Conservation (phyloP, 768 basidiomycete genomes). For the Pholiota conissans region DNA sequence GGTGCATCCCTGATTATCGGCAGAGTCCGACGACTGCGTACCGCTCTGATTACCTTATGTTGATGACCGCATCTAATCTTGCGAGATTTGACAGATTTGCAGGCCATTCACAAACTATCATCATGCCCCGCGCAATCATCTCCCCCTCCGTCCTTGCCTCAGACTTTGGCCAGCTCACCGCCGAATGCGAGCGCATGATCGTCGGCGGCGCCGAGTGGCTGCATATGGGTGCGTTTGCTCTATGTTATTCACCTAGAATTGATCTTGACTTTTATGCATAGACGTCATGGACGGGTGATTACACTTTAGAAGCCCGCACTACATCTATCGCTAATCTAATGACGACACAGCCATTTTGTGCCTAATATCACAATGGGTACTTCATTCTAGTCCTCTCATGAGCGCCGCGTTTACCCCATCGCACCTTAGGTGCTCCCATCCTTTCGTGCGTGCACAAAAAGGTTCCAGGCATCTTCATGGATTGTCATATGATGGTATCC, state of each 20-base stretch:
- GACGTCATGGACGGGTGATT: constrained; percentile 97
- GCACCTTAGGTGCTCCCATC: constrained; percentile 74
- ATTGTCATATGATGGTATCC: constrained; percentile 99
- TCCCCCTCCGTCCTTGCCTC: constrained; percentile 96
- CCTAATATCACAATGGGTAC: constrained; percentile 97
- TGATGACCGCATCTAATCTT: background rate
- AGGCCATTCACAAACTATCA: constrained; percentile 5
- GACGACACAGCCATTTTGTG: constrained; percentile 80
- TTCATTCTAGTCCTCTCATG: constrained; percentile 20
- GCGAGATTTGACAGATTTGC: background rate
- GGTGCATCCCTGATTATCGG: background rate
- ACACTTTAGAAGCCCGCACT: constrained; percentile 12
- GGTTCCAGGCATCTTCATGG: constrained; percentile 97
- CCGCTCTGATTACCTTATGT: background rate
- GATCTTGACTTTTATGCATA: constrained; percentile 27
- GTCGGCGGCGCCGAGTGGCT: constrained; percentile 95
- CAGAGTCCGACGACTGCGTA: background rate
- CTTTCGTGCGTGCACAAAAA: constrained; percentile 82
- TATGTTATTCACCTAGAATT: background rate
- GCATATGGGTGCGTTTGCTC: constrained; percentile 76
- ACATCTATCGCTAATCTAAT: constrained; percentile 13
- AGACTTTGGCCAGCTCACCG: constrained; percentile 92
- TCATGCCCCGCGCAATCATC: constrained; percentile 89
- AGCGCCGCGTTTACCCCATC: background rate
- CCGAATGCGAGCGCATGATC: constrained; percentile 97